Evolutionary conservation across 176 grass and related monocot genomes (phyloP).

Genomic region (maize (Zea mays)): Zm-B73-REFERENCE-NAM-5.0 NC_050097.1:232791501-232792000

Average conservation of each 20-base stretch:
- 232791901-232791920: neutral
- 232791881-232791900: neutral
- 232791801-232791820: neutral
- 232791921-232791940: neutral
- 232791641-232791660: neutral
- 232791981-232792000: neutral
- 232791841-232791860: neutral
- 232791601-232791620: neutral
- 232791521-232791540: conserved; percentile 97
- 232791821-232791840: conserved; percentile 19
- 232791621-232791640: neutral
- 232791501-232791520: conserved; percentile 97
- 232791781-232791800: neutral
- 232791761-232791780: conserved; percentile 1
- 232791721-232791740: conserved; percentile 6
- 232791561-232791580: conserved; percentile 65
- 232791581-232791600: conserved; percentile 7
- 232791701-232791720: neutral
- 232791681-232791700: conserved; percentile 15
- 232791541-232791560: conserved; percentile 97
- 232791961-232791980: neutral
- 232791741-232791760: conserved; percentile 9
- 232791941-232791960: neutral
- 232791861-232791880: conserved; percentile 5
- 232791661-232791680: conserved; percentile 3